Evolutionary conservation across 129 eudicot species (phyloP), one percentile per base, ranked within the genome.

Genomic region (Helianthus tuberosus): DNA sequence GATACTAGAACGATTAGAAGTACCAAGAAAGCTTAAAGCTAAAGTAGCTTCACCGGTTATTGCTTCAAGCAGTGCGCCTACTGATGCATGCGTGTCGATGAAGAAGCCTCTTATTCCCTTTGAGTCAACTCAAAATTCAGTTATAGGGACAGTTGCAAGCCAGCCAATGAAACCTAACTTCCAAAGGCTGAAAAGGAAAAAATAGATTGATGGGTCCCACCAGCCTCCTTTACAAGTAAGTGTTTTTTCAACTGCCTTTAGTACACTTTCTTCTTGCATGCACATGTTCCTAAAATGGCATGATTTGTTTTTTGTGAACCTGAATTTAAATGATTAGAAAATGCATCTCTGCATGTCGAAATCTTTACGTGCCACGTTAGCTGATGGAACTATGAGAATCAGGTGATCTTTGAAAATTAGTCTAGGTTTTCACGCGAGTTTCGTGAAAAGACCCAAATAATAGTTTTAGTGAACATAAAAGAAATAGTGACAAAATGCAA

Each of bases 91-190:
- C 69, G 44, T 71, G 15, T 41, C 70, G 54, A 71, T 66, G 27
- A 91, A 90, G 79, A 89, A 86, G 84, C 98, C 87, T 51, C 86
- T 91, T 16, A 83, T 91, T 55, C 97, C 96, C 9, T 91, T 69
- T 73, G 71, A 64, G 73, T 73, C 82, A 9, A 77, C 54, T 81
- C 79, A 73, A 66, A 72, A 75, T 69, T 75, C 82, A 47, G 89
- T 86, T 47, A 84, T 65, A 60, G 88, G 82, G 53, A 44, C 64
- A 46, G 51, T 50, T 47, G 47, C 74, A 41, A 93, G 88, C 89
- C 93, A 83, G 81, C 98, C 90, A 64, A 74, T 90, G 79, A 93
- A 83, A 79, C 96, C 96, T 61, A 90, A 72, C 75, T 93, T 90
- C 76, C 97, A 86, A 69, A 86, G 87, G 89, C 72, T 79, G 17